Evolutionary conservation across 1,284 basidiomycete species (phyloP).

Genomic region (Naganishia sp.): DNA sequence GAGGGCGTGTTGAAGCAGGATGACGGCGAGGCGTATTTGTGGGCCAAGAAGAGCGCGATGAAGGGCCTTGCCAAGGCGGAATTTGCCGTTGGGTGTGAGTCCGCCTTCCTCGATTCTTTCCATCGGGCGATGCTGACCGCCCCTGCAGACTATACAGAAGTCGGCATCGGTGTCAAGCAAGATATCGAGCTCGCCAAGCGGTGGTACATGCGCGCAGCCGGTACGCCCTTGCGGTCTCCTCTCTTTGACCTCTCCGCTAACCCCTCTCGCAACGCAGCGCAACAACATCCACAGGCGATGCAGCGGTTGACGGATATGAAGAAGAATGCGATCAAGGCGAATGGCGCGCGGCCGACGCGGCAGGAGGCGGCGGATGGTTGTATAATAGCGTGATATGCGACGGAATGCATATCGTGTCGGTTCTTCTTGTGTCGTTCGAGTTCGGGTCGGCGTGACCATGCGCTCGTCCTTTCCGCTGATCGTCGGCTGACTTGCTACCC

Average conservation of each 20-base stretch:
- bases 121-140: constrained; percentile 25
- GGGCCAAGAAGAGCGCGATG: constrained; percentile 90
- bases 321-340: constrained; percentile 54
- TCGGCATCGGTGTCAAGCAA: constrained; percentile 95
- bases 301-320: constrained; percentile 45
- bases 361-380: constrained; percentile 86
- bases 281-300: constrained; percentile 39
- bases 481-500: too few species aligned
- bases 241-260: neutral
- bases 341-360: constrained; percentile 70
- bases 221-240: constrained; percentile 57
- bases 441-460: too few species aligned
- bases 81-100: constrained; percentile 81
- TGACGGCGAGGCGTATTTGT: constrained; percentile 95
- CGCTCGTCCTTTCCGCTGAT: too few species aligned
- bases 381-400: constrained; percentile 64
- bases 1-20: constrained; percentile 96
- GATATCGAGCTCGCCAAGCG: constrained; percentile 94
- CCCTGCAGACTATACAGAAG: constrained; percentile 78
- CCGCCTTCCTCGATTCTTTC: too few species aligned
- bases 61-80: constrained; percentile 91
- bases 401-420: neutral
- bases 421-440: too few species aligned
- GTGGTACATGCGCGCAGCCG: constrained; percentile 98
- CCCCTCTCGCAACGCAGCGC: constrained; percentile 3